Base-by-base conservation (phyloP, 2,329 filamentous ascomycete species). In the Fusarium burgessii region DNA sequence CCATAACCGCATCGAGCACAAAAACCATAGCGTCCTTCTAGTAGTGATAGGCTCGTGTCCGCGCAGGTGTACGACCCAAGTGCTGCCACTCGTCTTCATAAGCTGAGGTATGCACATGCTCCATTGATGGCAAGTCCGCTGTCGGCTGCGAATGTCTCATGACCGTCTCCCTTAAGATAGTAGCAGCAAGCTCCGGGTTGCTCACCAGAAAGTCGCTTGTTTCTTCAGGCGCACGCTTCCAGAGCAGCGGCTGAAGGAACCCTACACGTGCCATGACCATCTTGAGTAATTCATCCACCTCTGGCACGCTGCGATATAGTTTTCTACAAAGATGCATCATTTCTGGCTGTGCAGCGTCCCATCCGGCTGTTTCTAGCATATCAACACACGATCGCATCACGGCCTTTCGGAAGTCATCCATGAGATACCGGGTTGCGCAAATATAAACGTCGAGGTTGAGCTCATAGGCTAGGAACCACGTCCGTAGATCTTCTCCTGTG, bases 191-290 rank as follows among this genome's bases (percentile, higher is more conserved):
- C 63, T 85, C 84, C 3, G 85, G 83, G 64, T 86, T 82, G 3
- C 77, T 79, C 4, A 82, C 69, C 61, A 85, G 76, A 65, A 86
- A 87, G 17, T 77, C 76, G 33, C 78, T 76, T 14, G 84, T 85
- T 62, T 82, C 81, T 38, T 80, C 77, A 6, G 80, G 82, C 18
- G 74, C 74, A 18, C 77, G 77, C 63, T 82, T 80, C 82, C 82
- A 86, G n/a, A 85, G 66, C 32, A 79, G 66, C 13, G 83, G 79
- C 74, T 85, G 83, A 36, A 87, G 74, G 66, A 86, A 86, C 4
- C 84, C 85, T 9, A 86, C 81, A 38, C 85, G 78, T 11, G 84
- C 84, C 68, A 86, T 82, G 15, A 87, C 74, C 82, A 86, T 86
- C 65, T 80, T 83, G 51, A 86, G 78, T 42, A 86, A 73, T 1